Evolutionary conservation across 768 basidiomycete species (phyloP).

Genomic region (Rhodocollybia butyracea): DNA sequence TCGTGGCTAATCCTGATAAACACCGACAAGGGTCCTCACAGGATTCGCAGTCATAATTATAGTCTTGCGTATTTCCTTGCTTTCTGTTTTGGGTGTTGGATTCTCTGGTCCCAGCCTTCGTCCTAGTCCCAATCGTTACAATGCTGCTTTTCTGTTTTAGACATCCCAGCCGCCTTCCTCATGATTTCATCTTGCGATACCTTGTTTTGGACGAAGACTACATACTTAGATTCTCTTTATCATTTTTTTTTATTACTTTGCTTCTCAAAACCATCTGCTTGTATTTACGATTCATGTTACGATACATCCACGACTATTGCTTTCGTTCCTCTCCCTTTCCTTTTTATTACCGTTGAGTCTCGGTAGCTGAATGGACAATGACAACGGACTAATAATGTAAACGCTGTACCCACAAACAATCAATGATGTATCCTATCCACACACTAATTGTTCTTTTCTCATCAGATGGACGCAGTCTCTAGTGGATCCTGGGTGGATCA

Average conservation of each 20-base stretch:
- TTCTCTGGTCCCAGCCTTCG: not conserved
- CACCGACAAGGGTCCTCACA: slow-evolving; percentile 17
- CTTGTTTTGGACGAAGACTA: not conserved
- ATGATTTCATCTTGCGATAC: not conserved
- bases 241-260: not conserved
- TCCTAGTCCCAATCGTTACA: no score
- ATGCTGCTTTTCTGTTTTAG: not conserved
- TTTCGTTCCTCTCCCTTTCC: not conserved
- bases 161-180: not conserved
- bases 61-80: not conserved
- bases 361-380: not conserved
- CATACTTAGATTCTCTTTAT: not conserved
- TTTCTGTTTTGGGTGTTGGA: not conserved
- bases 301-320: slow-evolving; percentile 3
- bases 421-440: no score
- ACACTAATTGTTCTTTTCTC: no score
- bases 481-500: no score
- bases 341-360: not conserved
- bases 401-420: no score
- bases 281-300: no score
- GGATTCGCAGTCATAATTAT: slow-evolving; percentile 8
- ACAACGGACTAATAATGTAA: not conserved
- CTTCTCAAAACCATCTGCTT: not conserved
- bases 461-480: no score
- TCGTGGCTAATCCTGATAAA: slow-evolving; percentile 76